Conservation (phyloP, 192 early-diverging fungal species). For the Tieghemiomyces parasiticus region DNA sequence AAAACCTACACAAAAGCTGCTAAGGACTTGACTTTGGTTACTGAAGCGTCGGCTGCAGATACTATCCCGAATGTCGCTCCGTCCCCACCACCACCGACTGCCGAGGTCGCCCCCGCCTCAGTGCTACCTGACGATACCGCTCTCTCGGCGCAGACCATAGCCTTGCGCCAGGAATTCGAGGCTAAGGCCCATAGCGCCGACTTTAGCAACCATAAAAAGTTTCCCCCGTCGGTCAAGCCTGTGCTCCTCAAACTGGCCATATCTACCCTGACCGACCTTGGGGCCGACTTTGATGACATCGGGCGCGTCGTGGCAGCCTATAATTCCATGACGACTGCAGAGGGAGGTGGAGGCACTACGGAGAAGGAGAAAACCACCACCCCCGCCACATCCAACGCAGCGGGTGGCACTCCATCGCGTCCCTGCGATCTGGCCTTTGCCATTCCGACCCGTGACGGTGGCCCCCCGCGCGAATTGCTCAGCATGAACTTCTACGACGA, state of each 20-base stretch:
- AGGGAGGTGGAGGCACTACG: neutral
- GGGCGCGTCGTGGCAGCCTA: conserved; percentile 6
- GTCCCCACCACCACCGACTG: neutral
- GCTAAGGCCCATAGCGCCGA: neutral
- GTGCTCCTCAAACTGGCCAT: neutral
- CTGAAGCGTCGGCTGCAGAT: neutral
- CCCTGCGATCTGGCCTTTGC: neutral
- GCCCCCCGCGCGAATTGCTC: neutral
- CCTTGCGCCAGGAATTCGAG: neutral
- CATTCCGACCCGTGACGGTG: neutral
- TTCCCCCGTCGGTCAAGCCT: neutral
- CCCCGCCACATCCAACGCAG: neutral
- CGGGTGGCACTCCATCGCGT: neutral
- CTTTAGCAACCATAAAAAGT: conserved; percentile 3
- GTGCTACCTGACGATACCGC: neutral
- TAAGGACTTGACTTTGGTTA: too few relatives aligned
- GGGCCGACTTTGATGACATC: neutral
- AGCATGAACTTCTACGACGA: neutral
- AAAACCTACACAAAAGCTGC: neutral
- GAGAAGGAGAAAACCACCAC: neutral
- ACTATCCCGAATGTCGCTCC: neutral
- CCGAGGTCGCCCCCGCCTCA: neutral
- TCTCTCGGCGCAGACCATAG: neutral
- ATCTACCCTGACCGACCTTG: neutral
- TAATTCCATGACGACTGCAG: neutral